These are phyloP conservation scores for Glonium stellatum DNA, from an alignment of 495 filamentous ascomycete species.

Conservation along the genomic window DNA sequence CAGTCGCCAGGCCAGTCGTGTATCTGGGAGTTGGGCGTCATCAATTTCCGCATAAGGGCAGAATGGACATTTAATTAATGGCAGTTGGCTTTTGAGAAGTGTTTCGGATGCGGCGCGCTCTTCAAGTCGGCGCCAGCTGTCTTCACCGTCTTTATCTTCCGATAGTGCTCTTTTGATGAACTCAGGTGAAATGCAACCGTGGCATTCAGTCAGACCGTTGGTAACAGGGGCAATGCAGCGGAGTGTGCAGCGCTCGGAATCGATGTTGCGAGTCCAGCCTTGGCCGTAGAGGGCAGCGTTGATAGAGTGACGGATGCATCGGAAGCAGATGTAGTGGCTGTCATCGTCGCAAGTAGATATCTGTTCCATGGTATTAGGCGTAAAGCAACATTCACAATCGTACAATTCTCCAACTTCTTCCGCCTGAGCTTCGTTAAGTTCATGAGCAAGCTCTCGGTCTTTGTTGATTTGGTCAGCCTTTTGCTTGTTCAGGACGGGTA, in stretches of 20 bases:
- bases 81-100: conserved; percentile 61
- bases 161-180: conserved; percentile 66
- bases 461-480: conserved; percentile 51
- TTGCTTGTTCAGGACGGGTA: conserved; percentile 51
- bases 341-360: conserved; percentile 62
- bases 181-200: conserved; percentile 60
- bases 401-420: conserved; percentile 61
- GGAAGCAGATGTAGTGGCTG: conserved; percentile 79
- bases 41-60: conserved; percentile 87
- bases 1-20: conserved; percentile 37
- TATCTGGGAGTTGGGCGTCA: conserved; percentile 53
- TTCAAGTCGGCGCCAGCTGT: conserved; percentile 65
- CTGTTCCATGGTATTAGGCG: conserved; percentile 70
- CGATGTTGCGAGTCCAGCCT: conserved; percentile 75
- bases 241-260: conserved; percentile 61
- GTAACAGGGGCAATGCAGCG: conserved; percentile 69
- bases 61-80: conserved; percentile 81
- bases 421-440: conserved; percentile 70
- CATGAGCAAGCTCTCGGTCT: conserved; percentile 58
- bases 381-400: conserved; percentile 89
- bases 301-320: conserved; percentile 70
- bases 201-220: conserved; percentile 47
- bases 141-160: conserved; percentile 57
- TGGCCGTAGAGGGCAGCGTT: conserved; percentile 88
- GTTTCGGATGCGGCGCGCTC: conserved; percentile 66